Conservation (phyloP, 306 rosid species). For the Alnus rubra region DNA sequence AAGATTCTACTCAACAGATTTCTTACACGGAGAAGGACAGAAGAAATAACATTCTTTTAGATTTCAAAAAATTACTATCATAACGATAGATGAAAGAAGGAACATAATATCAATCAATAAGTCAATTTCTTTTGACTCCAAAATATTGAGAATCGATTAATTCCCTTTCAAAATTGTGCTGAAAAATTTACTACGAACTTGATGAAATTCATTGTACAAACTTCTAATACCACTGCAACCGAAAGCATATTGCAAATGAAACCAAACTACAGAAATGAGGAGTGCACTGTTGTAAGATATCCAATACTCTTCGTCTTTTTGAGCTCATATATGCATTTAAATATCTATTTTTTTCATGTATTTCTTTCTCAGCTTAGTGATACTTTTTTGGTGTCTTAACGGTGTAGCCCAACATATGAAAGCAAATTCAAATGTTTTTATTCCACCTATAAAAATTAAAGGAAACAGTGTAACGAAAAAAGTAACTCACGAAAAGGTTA, state of each 20-base stretch:
- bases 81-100: not conserved
- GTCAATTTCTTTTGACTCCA: not conserved
- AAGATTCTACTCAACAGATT: not conserved
- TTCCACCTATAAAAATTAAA: not conserved
- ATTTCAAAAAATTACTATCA: not conserved
- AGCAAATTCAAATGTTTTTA: not conserved
- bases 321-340: not conserved
- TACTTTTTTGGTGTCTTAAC: not conserved
- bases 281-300: not conserved
- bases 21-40: not conserved
- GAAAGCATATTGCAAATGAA: not conserved
- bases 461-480: not conserved
- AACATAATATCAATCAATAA: not conserved
- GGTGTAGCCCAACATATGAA: not conserved
- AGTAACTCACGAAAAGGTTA: not conserved
- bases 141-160: not conserved
- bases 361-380: not conserved
- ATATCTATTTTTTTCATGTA: not conserved
- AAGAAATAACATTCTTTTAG: not conserved
- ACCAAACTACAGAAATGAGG: not conserved
- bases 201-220: not conserved
- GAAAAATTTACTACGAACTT: not conserved
- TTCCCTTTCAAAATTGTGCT: not conserved
- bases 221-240: not conserved
- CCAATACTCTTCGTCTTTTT: not conserved